These are phyloP conservation scores for Cladophialophora psammophila DNA, from an alignment of 2,329 filamentous ascomycete genomes.

Conservation along the genomic window DNA sequence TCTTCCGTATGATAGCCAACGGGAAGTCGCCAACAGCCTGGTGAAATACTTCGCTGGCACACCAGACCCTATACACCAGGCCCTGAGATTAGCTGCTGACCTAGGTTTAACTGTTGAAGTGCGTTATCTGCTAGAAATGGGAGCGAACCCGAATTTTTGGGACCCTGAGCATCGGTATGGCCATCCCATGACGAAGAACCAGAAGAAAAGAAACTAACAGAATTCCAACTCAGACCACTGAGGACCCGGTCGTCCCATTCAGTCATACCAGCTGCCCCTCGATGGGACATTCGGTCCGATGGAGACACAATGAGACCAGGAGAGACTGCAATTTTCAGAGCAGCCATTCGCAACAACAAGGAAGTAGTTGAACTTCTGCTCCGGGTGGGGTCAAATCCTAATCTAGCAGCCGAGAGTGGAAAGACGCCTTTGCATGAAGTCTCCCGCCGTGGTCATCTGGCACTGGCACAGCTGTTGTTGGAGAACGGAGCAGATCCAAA, in stretches of 20 bases:
- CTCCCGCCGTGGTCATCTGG: neutral
- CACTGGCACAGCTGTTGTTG: constrained; percentile 1
- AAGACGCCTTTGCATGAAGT: constrained; percentile 4
- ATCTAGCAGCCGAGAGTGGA: neutral
- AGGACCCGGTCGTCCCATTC: neutral
- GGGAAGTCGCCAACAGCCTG: neutral
- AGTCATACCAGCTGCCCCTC: neutral
- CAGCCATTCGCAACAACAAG: neutral
- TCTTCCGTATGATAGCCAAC: neutral
- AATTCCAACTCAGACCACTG: neutral
- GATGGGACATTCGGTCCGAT: neutral
- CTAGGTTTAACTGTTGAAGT: neutral
- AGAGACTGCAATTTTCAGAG: constrained; percentile 1
- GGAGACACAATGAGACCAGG: constrained; percentile 1
- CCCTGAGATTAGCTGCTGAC: neutral
- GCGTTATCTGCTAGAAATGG: neutral
- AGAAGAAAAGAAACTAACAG: constrained; percentile 2
- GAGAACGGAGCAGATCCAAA: neutral
- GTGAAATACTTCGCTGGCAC: neutral
- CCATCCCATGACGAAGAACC: neutral
- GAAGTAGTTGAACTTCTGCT: neutral
- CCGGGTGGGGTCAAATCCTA: neutral
- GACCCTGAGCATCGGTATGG: neutral
- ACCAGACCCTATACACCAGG: neutral
- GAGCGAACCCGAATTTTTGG: neutral